Base-by-base conservation (phyloP, 495 filamentous ascomycete species). In the Penicillium tannophilum region DNA sequence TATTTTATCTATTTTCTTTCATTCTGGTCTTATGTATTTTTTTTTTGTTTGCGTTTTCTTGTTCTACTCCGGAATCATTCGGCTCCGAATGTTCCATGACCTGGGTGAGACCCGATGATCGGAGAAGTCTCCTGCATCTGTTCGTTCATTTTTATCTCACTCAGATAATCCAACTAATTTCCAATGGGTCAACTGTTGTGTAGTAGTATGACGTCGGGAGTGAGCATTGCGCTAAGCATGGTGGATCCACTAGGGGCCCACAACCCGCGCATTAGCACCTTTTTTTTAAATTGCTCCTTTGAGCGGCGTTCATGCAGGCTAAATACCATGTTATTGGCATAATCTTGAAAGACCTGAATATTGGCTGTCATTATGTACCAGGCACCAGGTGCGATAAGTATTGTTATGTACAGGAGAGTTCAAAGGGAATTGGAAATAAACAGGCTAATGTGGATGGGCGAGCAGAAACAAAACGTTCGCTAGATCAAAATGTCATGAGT, bases 21-120 rank as follows among this genome's bases (percentile, higher is more conserved):
- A 35, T 24, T 49, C 63, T 49, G 26, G 48, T 53, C 41, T 2
- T 23, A 36, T 63, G 57, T 62, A 68, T 58, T 63, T 57, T 66
- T 66, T 50, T 48, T 55, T 43, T 59, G 24, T 36, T 42, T 36
- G n/a, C 60, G 52, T 53, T 39, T 24, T 33, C 26, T 28, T 26
- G 2, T 7, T 39, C 24, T 23, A 28, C 54, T 24, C 54, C 36
- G 30, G 20, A 23, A 11, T 50, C 35, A 30, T 36, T 36, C 36
- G 39, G n/a, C 9, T 41, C 19, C 48, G 19, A 42, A 30, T 54
- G 24, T 23, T 23, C 17, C 31, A 19, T 42, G 52, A 49, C 26
- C 46, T 31, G 46, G n/a, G 46, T 31, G 46, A 28, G 46, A 31
- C 26, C 26, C 4, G 46, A 49, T 49, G 46, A 11, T 47, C n/a